Conservation (phyloP, 306 rosid species). For the Myrica gale region DNA sequence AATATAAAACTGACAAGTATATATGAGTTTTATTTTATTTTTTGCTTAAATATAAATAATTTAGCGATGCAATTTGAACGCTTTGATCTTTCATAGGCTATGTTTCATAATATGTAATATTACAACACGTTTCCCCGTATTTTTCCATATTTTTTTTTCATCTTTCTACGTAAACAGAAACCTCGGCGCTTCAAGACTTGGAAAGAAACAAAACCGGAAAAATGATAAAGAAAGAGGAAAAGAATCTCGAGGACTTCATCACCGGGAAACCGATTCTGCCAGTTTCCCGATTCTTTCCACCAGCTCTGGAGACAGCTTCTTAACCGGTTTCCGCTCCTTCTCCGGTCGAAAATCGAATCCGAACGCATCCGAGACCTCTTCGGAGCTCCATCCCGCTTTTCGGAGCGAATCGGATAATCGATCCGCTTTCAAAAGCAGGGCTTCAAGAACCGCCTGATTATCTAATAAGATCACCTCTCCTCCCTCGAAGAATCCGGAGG, state of each 20-base stretch:
- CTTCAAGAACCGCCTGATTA: slow-evolving; percentile 82
- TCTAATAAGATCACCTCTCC: slow-evolving; percentile 79
- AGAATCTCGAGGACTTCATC: slow-evolving; percentile 30
- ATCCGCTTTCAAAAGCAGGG: slow-evolving; percentile 73
- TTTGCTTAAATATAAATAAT: slow-evolving; percentile 4
- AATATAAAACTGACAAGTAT: neutral
- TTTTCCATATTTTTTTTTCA: slow-evolving; percentile 10
- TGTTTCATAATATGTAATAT: slow-evolving; percentile 44
- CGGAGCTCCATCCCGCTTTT: slow-evolving; percentile 98
- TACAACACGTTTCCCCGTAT: slow-evolving; percentile 42
- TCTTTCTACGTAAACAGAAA: slow-evolving; percentile 34
- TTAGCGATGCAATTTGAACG: slow-evolving; percentile 22
- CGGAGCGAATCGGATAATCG: slow-evolving; percentile 77
- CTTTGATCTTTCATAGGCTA: slow-evolving; percentile 36
- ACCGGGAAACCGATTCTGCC: slow-evolving; percentile 86
- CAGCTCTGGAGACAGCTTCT: slow-evolving; percentile 79
- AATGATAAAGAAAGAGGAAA: neutral
- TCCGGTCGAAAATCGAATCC: slow-evolving; percentile 92
- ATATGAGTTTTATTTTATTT: slow-evolving; percentile 8
- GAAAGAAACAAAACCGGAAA: neutral
- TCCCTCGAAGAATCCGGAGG: slow-evolving; percentile 74
- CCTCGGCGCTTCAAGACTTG: slow-evolving; percentile 30
- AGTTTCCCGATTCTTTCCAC: slow-evolving; percentile 75
- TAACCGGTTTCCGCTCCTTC: slow-evolving; percentile 70
- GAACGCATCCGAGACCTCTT: slow-evolving; percentile 80